Conservation (phyloP, 805 yeast species). For the Komagataella phaffii region DNA sequence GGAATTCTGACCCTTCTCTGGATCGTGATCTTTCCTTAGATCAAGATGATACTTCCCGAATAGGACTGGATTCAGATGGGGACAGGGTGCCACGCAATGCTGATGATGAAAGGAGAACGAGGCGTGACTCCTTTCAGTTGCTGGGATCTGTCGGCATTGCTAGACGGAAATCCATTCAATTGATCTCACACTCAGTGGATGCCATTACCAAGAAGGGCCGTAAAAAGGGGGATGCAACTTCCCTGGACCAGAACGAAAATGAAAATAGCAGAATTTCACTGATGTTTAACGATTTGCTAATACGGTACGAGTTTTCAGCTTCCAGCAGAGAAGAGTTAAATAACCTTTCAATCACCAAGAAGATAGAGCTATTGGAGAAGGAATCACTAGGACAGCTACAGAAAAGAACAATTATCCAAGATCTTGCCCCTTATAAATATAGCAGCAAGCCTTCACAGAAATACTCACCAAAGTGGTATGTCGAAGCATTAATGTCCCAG, state of each 20-base stretch:
- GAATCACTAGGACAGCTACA: conserved; percentile 56
- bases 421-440: background rate
- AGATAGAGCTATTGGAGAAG: conserved; percentile 73
- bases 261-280: conserved; percentile 27
- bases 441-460: conserved; percentile 1
- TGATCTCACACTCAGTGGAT: background rate
- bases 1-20: background rate
- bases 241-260: background rate
- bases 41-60: background rate
- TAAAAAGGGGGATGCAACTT: background rate
- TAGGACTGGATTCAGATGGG: background rate
- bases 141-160: background rate
- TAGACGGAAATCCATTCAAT: background rate
- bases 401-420: conserved; percentile 13
- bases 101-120: background rate
- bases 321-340: conserved; percentile 62
- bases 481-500: conserved; percentile 24
- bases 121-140: background rate
- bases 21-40: background rate
- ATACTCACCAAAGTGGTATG: conserved; percentile 28
- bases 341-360: conserved; percentile 50
- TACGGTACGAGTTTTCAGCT: conserved; percentile 56
- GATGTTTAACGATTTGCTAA: conserved; percentile 59
- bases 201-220: background rate
- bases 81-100: background rate